phyloP scores from a whole-genome alignment of 495 filamentous ascomycete genomes.

The Filosporella fistucella region DNA sequence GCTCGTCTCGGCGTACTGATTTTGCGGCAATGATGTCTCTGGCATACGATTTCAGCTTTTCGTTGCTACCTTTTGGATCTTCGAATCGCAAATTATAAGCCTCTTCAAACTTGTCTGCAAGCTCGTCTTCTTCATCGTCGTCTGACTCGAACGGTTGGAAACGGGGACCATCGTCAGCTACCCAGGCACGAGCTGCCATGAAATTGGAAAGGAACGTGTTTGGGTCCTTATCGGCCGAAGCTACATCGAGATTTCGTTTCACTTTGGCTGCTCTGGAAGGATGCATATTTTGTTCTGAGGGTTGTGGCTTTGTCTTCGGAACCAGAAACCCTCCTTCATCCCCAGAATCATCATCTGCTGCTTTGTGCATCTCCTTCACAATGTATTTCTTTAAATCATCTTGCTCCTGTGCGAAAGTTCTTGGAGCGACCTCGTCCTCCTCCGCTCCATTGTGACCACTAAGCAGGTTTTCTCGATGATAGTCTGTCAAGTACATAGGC shows the following conservation, averaged over 20 bases:
- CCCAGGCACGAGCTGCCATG: conserved; percentile 84
- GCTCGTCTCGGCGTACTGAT: conserved; percentile 79
- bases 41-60: conserved; percentile 78
- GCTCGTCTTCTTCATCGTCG: conserved; percentile 76
- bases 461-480: conserved; percentile 82
- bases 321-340: conserved; percentile 71
- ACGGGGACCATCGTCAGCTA: conserved; percentile 50
- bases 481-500: conserved; percentile 82
- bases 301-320: conserved; percentile 31
- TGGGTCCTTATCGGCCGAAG: conserved; percentile 83
- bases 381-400: conserved; percentile 71
- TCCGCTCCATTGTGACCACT: conserved; percentile 51
- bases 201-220: conserved; percentile 89
- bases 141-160: conserved; percentile 86
- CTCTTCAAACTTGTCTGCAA: conserved; percentile 81
- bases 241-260: conserved; percentile 55
- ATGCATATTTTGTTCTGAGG: conserved; percentile 32
- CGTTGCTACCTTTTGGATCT: conserved; percentile 78
- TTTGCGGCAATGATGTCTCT: conserved; percentile 75
- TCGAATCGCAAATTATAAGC: conserved; percentile 98
- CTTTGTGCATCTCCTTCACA: conserved; percentile 73
- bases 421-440: conserved; percentile 45
- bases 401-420: conserved; percentile 83
- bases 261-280: conserved; percentile 34
- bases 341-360: conserved; percentile 42